These are phyloP conservation scores for Xerocomellus intermedius DNA, from an alignment of 768 basidiomycete genomes.

Conservation along the genomic window DNA sequence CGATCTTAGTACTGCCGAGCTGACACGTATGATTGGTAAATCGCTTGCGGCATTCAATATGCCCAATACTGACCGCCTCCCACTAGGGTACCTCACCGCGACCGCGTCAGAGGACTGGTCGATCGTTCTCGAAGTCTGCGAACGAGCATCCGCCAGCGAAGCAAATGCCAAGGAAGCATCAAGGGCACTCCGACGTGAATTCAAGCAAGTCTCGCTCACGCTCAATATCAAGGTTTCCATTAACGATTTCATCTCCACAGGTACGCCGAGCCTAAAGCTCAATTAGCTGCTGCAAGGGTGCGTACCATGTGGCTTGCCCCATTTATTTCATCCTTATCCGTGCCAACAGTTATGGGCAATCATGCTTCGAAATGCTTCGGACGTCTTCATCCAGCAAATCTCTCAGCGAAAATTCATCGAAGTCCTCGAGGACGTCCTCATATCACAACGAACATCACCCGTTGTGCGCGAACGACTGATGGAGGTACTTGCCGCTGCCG, in stretches of 20 bases:
- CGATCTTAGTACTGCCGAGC: slow-evolving; percentile 49
- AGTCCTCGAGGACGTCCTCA: slow-evolving; percentile 71
- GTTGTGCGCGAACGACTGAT: slow-evolving; percentile 79
- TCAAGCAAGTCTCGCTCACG: slow-evolving; percentile 55
- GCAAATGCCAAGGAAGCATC: slow-evolving; percentile 80
- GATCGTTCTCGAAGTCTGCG: slow-evolving; percentile 82
- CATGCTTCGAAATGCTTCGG: slow-evolving; percentile 79
- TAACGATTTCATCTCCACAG: slow-evolving; percentile 33
- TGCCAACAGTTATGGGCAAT: slow-evolving; percentile 76
- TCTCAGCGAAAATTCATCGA: slow-evolving; percentile 77
- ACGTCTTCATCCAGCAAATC: slow-evolving; percentile 67
- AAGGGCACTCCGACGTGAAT: slow-evolving; percentile 76
- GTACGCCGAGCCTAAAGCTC: slow-evolving; percentile 72
- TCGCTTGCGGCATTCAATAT: background rate
- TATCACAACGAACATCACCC: slow-evolving; percentile 61
- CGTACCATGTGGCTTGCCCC: slow-evolving; percentile 23
- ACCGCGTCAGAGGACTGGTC: slow-evolving; percentile 81
- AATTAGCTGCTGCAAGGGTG: slow-evolving; percentile 75
- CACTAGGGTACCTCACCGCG: slow-evolving; percentile 66
- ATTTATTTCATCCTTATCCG: slow-evolving; percentile 1
- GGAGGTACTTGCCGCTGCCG: slow-evolving; percentile 80
- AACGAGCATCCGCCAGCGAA: slow-evolving; percentile 72
- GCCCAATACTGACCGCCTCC: background rate
- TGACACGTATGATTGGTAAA: slow-evolving; percentile 72
- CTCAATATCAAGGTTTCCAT: slow-evolving; percentile 4